Evolutionary conservation across 2,329 filamentous ascomycete genomes (phyloP), one percentile per base, ranked within the genome.

Genomic region (Knoxdaviesia proteae): DNA sequence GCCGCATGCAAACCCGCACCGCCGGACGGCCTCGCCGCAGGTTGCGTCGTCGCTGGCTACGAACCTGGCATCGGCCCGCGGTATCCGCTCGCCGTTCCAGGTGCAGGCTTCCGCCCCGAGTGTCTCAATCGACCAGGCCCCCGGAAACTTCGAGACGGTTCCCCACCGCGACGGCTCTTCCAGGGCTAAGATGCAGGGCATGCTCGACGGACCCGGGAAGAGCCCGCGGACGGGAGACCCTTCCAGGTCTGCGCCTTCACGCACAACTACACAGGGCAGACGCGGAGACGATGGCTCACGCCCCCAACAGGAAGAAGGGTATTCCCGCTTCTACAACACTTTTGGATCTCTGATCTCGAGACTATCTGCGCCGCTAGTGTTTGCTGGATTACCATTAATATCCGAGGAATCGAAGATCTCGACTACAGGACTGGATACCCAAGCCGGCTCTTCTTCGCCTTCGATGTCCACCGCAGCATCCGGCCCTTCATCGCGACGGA

Each of bases 341-440:
- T 94, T 94, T 53, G 86, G 87, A 44, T 84, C 73, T 43, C 72
- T 94, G 40, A 83, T 96, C 54, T 90, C 84, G 47, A 81, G 79
- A 51, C 73, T 96, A 8, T 92, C 88, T 0, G 86, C 87, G 0
- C 87, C 87, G 1, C 65, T 98, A 32, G 88, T 87, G 4, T 98
- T 94, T 61, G 84, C 90, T 5, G 88, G 88, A 1, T 70, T 98
- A 6, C 90, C 90, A 0, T 67, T 98, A 5, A 71, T 74, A 32
- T 53, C 65, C 11, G 65, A 73, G 44, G 69, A 71, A 46, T 53
- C 60, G 1, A 20, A 20, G 20, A 20, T 47, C 49, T 8, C 35
- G 33, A 7, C n/a, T 29, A 9, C 29, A 40, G 20, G 40, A 42
- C 31, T 32, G n/a, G 30, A 40, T 31, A 29, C 11, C 39, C 6